Base-by-base conservation (phyloP, 2,329 filamentous ascomycete species). In the Paracamarosporium sp. region DNA sequence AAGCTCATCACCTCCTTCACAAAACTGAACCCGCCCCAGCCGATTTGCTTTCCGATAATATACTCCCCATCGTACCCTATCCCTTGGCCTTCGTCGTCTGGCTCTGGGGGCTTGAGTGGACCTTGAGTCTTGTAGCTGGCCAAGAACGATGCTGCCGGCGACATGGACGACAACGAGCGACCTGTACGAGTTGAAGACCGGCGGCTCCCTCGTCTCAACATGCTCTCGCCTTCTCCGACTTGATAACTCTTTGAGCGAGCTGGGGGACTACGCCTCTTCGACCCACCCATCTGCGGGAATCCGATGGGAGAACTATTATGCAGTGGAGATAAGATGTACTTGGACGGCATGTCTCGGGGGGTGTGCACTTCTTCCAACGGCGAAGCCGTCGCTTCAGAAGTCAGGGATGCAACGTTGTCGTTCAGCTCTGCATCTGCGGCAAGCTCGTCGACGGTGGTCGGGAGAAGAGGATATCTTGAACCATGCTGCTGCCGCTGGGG, bases 1-100 rank as follows among this genome's bases (percentile, higher is more conserved):
- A 89, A 83, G 53, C 86, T 88, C 59, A 82, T 86, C 7, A 88
- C 87, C 73, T 90, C 87, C 67, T 88, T 89, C 31, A 90, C 86
- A 1, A 85, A 80, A 61, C 86, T 88, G 72, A 90, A 90, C 4
- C 88, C 88, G 25, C 88, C 88, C 60, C 81, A 85, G 3, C 86
- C 88, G 57, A 90, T 86, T 58, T 86, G 83, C 62, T 87, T 86
- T 46, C 88, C 88, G 50, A 90, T 84, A 30, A 90, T 85, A 71
- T 89, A 90, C 61, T 88, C 85, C 51, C 83, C 77, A 40, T 80
- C 67, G 45, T 81, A 82, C 40, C 86, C 87, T 45, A 90, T 85
- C 58, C 87, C 84, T 69, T 90, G 87, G 3, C 88, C 88, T 76
- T 90, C 87, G 47, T 88, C 86, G 67, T 90, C 88, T 12, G 86